A percentile compares a stretch with the other conserved stretches of the same genome.
These are phyloP conservation scores for Chrysosphaeria jannelii DNA, from an alignment of 2,329 filamentous ascomycete genomes.

Conservation along the genomic window DNA sequence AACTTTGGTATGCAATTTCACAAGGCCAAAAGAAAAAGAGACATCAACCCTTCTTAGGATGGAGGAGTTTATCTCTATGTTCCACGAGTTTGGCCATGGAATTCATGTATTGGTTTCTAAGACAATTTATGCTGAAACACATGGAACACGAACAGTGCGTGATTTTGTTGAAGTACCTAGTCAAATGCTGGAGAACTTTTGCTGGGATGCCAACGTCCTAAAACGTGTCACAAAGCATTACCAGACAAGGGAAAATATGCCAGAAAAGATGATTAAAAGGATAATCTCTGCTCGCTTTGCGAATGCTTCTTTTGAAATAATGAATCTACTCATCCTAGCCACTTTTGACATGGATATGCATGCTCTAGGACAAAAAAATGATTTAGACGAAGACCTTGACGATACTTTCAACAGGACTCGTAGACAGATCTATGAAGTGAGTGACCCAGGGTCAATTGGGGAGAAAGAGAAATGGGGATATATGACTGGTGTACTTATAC, in stretches of 20 bases:
- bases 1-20: slow-evolving; percentile 63
- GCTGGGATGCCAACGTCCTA: slow-evolving; percentile 35
- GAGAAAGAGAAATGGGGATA: slow-evolving; percentile 40
- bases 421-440: slow-evolving; percentile 33
- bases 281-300: slow-evolving; percentile 53
- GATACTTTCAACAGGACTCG: too few relatives aligned
- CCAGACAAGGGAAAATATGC: slow-evolving; percentile 35
- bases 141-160: slow-evolving; percentile 32
- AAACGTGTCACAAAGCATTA: slow-evolving; percentile 44
- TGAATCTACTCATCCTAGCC: slow-evolving; percentile 52
- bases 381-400: too few relatives aligned
- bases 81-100: slow-evolving; percentile 47
- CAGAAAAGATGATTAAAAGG: slow-evolving; percentile 42
- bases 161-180: slow-evolving; percentile 45
- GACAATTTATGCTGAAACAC: slow-evolving; percentile 32
- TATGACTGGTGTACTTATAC: slow-evolving; percentile 45
- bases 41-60: slow-evolving; percentile 58
- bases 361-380: too few relatives aligned
- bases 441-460: too few relatives aligned
- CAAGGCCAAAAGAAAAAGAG: slow-evolving; percentile 46
- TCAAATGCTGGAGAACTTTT: slow-evolving; percentile 52
- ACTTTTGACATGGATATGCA: slow-evolving; percentile 67
- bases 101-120: slow-evolving; percentile 38
- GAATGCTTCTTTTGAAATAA: slow-evolving; percentile 50
- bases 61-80: slow-evolving; percentile 54